phyloP scores from a whole-genome alignment of 257 asterid genomes.

The Plantago major region DNA sequence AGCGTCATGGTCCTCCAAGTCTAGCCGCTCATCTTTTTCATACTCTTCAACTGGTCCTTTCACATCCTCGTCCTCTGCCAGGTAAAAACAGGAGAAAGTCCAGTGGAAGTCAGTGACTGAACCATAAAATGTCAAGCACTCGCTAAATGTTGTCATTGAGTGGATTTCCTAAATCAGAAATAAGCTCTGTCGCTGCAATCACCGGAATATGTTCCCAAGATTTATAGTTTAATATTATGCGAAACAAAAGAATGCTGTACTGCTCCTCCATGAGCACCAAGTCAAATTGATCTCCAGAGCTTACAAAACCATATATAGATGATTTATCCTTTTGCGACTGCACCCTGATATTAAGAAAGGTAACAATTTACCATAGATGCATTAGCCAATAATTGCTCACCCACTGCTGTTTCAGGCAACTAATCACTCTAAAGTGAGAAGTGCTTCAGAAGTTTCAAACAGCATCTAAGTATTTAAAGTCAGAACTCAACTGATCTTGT shows the following conservation, averaged over 20 bases:
- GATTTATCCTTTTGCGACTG: not conserved
- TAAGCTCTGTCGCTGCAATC: no score
- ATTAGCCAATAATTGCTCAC: not conserved
- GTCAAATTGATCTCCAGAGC: no score
- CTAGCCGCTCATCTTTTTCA: constrained; percentile 82
- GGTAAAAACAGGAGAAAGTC: constrained; percentile 21
- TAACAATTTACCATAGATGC: not conserved
- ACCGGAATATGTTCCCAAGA: not conserved
- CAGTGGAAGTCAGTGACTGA: constrained; percentile 28
- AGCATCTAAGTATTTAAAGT: no score
- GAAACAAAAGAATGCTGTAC: no score
- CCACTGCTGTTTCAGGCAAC: not conserved
- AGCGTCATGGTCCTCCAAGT: constrained; percentile 94
- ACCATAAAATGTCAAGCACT: constrained; percentile 22
- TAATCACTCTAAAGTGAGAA: no score
- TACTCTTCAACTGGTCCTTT: constrained; percentile 71
- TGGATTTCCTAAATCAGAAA: not conserved
- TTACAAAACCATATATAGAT: not conserved
- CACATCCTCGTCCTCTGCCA: constrained; percentile 56
- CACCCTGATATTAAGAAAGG: not conserved
- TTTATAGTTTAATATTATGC: not conserved
- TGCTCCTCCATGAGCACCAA: no score
- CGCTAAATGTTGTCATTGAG: constrained; percentile 8
- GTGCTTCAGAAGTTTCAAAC: no score
- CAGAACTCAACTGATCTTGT: no score